These are phyloP conservation scores for Arabidopsis suecica DNA, from an alignment of 345 rosid species.

Conservation along the genomic window DNA sequence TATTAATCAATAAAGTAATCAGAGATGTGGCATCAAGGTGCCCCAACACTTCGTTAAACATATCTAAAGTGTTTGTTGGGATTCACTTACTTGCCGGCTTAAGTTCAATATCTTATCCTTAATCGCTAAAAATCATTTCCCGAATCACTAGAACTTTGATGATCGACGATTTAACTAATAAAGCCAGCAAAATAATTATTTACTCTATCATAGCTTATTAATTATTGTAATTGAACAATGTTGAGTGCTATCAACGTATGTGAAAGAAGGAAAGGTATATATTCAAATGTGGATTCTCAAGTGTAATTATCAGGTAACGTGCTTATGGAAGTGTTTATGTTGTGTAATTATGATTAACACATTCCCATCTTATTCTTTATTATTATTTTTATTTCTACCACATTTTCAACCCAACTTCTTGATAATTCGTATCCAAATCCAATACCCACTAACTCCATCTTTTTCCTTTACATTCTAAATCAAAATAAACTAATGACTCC, in stretches of 20 bases:
- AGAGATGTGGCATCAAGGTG: background rate
- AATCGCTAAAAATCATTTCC: background rate
- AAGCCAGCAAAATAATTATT: background rate
- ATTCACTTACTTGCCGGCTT: background rate
- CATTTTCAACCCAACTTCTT: conserved; percentile 9
- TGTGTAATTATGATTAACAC: conserved; percentile 38
- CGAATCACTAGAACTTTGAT: background rate
- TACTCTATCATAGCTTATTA: background rate
- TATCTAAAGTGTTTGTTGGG: background rate
- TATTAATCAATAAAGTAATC: background rate
- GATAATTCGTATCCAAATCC: conserved; percentile 14
- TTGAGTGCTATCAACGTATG: conserved; percentile 16
- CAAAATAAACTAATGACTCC: conserved; percentile 15
- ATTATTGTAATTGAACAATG: background rate
- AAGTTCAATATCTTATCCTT: background rate
- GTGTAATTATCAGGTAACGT: conserved; percentile 40
- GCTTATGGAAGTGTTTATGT: conserved; percentile 30
- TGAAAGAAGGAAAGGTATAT: conserved; percentile 3
- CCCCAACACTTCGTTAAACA: conserved; percentile 1
- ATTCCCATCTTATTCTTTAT: conserved; percentile 13
- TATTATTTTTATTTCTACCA: background rate
- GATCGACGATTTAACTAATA: background rate
- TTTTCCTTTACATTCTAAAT: conserved; percentile 19
- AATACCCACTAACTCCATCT: conserved; percentile 18
- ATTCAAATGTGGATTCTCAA: conserved; percentile 2